Conservation (phyloP, 305 asterid genomes). For the Rubia tinctorum region DNA sequence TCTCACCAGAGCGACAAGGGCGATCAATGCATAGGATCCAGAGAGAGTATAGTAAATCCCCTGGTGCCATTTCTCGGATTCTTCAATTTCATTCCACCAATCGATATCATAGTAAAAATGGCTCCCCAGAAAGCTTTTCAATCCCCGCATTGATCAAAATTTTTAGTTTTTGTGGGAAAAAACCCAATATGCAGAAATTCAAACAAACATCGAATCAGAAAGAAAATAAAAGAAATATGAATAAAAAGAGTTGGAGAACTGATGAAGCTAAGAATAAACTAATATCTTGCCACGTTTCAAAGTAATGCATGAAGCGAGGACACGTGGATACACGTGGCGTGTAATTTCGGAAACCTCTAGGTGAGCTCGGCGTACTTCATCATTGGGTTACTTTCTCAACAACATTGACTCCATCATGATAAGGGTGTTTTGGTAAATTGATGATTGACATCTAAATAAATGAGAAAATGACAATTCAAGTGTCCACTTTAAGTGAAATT, state of each 20-base stretch:
- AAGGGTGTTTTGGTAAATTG: background rate
- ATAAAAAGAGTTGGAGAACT: background rate
- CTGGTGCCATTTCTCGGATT: constrained; percentile 15
- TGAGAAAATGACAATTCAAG: no score
- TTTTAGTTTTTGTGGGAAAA: background rate
- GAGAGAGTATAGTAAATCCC: constrained; percentile 25
- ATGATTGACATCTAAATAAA: background rate
- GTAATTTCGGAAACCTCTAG: constrained; percentile 8
- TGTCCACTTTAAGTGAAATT: no score
- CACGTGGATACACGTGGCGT: constrained; percentile 13
- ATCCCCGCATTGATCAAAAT: constrained; percentile 7
- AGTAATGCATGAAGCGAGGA: background rate
- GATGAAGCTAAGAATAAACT: constrained; percentile 6
- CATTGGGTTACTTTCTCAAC: background rate
- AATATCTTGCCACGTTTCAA: constrained; percentile 1
- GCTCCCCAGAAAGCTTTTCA: background rate
- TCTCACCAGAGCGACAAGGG: constrained; percentile 30
- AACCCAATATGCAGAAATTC: background rate
- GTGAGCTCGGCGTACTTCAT: constrained; percentile 1
- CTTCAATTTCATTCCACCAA: constrained; percentile 20
- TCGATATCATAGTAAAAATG: constrained; percentile 1
- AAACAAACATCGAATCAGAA: background rate
- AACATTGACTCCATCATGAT: constrained; percentile 6
- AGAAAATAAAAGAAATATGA: background rate
- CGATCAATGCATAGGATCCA: constrained; percentile 27